phyloP scores from a whole-genome alignment of 2,329 filamentous ascomycete genomes.

The Penicillium sp. region DNA sequence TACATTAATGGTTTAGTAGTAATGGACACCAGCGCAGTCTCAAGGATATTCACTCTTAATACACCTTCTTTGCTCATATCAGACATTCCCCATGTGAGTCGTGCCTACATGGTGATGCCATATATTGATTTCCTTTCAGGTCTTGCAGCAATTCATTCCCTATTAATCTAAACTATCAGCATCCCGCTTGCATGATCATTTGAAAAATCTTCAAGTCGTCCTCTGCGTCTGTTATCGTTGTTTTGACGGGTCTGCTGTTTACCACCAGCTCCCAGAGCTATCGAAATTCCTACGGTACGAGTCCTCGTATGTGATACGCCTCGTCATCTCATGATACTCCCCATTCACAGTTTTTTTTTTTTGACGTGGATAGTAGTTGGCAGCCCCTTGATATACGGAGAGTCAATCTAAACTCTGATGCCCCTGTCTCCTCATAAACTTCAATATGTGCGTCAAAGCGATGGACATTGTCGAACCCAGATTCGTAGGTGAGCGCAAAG shows the following conservation, averaged over 20 bases:
- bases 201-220: slow-evolving; percentile 45
- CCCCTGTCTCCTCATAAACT: slow-evolving; percentile 59
- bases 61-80: too few species aligned
- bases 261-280: slow-evolving; percentile 43
- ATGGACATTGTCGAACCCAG: slow-evolving; percentile 58
- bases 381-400: slow-evolving; percentile 64
- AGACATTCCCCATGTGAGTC: too few species aligned
- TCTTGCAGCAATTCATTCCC: too few species aligned
- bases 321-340: slow-evolving; percentile 37
- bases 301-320: slow-evolving; percentile 55
- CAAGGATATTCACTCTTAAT: too few species aligned
- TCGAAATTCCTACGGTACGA: slow-evolving; percentile 48
- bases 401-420: slow-evolving; percentile 60
- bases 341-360: slow-evolving; percentile 40
- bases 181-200: slow-evolving; percentile 31
- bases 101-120: too few species aligned
- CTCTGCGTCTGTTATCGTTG: slow-evolving; percentile 45
- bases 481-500: slow-evolving; percentile 63
- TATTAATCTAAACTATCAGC: not conserved
- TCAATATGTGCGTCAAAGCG: slow-evolving; percentile 35
- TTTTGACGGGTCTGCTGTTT: slow-evolving; percentile 46
- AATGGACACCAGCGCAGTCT: too few species aligned
- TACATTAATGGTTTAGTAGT: too few species aligned
- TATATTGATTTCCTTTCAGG: too few species aligned
- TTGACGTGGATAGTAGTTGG: slow-evolving; percentile 57